A percentile compares a stretch with the other conserved stretches of the same genome.
phyloP scores from a whole-genome alignment of 2,329 filamentous ascomycete genomes.

The Biscogniauxia sp. region DNA sequence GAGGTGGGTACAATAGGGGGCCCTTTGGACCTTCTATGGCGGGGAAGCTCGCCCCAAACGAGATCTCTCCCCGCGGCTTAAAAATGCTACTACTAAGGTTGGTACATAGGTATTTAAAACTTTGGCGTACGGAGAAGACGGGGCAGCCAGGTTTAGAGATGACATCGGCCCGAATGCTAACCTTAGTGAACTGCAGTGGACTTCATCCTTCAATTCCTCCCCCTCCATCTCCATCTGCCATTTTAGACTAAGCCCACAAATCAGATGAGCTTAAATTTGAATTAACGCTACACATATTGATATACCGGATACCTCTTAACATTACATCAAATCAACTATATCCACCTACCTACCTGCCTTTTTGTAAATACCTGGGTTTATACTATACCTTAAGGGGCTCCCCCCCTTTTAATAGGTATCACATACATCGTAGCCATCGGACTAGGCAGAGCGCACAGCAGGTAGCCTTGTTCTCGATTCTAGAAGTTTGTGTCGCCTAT shows the following conservation, averaged over 20 bases:
- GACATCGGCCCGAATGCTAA: neutral
- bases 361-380: too few relatives aligned
- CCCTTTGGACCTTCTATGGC: neutral
- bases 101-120: neutral
- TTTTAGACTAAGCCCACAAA: neutral
- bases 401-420: too few relatives aligned
- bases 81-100: too few relatives aligned
- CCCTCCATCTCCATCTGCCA: neutral
- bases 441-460: too few relatives aligned
- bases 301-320: too few relatives aligned
- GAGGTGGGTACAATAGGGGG: neutral
- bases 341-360: too few relatives aligned
- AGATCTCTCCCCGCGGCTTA: neutral
- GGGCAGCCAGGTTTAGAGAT: neutral
- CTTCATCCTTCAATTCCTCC: neutral
- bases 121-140: neutral
- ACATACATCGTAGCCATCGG: too few relatives aligned
- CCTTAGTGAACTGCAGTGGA: neutral
- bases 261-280: neutral
- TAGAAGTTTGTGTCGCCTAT: too few relatives aligned
- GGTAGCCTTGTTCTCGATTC: too few relatives aligned
- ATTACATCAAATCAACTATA: too few relatives aligned
- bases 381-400: too few relatives aligned
- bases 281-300: neutral
- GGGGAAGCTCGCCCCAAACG: neutral